Evolutionary conservation across 768 basidiomycete genomes (phyloP), one percentile per base, ranked within the genome.

Genomic region (Candolleomyces aberdarensis): DNA sequence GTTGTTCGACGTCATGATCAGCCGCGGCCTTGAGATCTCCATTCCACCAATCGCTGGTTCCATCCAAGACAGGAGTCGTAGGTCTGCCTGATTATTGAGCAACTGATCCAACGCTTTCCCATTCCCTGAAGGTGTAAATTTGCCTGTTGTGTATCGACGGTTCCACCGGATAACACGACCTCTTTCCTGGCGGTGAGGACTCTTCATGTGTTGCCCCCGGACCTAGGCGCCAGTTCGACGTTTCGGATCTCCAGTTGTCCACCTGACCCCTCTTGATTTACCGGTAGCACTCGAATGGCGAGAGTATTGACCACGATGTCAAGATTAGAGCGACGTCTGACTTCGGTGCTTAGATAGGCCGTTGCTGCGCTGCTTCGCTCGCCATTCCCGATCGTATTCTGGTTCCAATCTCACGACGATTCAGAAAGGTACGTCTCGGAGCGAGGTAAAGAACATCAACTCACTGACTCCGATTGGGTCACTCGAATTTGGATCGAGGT

Each of bases 401-500:
- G 69, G 14, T 65, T 41, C 67, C 67, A 70, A 17, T 59, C 71
- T 20, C 17, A 19, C 29, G 5, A 13, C 14, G 2, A 5, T 19
- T 46, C 19, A 46, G 14, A 46, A 5, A 19, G 14, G 5, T n/a
- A 32, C 32, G 9, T 9, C 9, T 9, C 4, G 14, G 44, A 5
- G 5, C 14, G 44, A 14, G 44, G 32, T 4, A 32, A 32, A 9
- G 9, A 32, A 32, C 5, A 9, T 32, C 15, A 19, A 46, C 61
- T 10, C 17, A 62, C 61, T 53, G 15, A 62, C 36, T 19, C 75
- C 73, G 1, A 73, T 63, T 8, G 69, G 69, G 26, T 62, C 66
- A 0, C 75, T 73, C 1, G 65, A 62, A 55, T 74, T 74, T 39
- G 66, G 62, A 51, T 76, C 75, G 9, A 69, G 52, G 13, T 69